phyloP scores from a whole-genome alignment of 2,329 filamentous ascomycete species.

The Chrysoporthe deuterocubensis region DNA sequence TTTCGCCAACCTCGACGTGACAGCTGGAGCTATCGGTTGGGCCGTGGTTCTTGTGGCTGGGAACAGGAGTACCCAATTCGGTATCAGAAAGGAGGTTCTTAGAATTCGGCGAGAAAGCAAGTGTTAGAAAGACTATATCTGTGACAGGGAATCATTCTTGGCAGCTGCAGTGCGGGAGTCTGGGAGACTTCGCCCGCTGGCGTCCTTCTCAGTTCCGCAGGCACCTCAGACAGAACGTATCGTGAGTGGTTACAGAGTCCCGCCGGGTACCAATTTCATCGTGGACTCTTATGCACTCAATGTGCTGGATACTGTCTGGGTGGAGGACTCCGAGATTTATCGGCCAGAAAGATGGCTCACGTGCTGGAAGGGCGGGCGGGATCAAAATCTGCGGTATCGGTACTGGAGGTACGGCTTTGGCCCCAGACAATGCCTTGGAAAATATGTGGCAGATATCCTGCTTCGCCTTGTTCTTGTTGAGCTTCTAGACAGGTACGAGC shows the following conservation, averaged over 20 bases:
- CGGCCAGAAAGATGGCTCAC: conserved; percentile 33
- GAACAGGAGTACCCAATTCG: conserved; percentile 37
- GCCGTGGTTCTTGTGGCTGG: conserved; percentile 46
- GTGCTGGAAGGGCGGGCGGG: conserved; percentile 29
- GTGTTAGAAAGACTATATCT: conserved; percentile 6
- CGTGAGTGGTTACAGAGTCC: conserved; percentile 42
- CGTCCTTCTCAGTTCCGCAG: conserved; percentile 47
- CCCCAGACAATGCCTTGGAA: conserved; percentile 48
- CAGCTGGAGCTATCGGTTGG: conserved; percentile 48
- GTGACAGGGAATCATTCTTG: conserved; percentile 34
- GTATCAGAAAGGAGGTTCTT: too few relatives aligned
- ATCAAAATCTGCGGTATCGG: conserved; percentile 40
- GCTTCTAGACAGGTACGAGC: conserved; percentile 27
- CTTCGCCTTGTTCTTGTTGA: conserved; percentile 33
- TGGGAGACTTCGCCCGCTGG: conserved; percentile 42
- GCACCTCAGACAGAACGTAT: conserved; percentile 40
- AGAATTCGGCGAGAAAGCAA: neutral
- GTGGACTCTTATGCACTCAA: conserved; percentile 51
- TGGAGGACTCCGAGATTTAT: conserved; percentile 39
- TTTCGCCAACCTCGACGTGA: conserved; percentile 53
- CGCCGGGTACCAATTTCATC: conserved; percentile 44
- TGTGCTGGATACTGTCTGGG: conserved; percentile 44
- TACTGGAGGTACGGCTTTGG: conserved; percentile 52
- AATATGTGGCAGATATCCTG: conserved; percentile 44
- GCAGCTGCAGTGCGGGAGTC: conserved; percentile 45